Base-by-base conservation (phyloP, 2,329 filamentous ascomycete genomes). In the Tolypocladium sp. region DNA sequence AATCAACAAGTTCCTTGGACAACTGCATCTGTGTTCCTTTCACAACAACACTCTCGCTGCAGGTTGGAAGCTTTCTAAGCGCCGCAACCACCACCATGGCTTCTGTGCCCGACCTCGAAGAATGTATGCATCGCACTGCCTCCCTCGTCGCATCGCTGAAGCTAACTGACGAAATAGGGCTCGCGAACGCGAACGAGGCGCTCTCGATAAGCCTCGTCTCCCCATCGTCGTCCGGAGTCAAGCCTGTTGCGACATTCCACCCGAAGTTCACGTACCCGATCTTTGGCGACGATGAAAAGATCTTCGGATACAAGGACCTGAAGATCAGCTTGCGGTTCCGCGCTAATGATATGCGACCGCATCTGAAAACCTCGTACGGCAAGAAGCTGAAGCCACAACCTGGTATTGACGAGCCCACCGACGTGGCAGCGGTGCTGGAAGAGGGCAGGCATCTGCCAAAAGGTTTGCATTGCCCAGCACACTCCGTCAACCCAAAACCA, bases 211-310 rank as follows among this genome's bases (percentile, higher is more conserved):
- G 82, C 57, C 78, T 90, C 41, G 75, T 84, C 22, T 76, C 77
- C 46, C 78, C 82, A 13, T 73, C 77, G 7, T 72, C 77, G 22
- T 73, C 74, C 9, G 77, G 78, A 63, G 69, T 82, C 56, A 84
- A 82, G 66, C 82, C 81, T 38, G 76, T 88, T 65, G 81, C 83
- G 33, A 82, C 83, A 35, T 97, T 99, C 73, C 82, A 90, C 61
- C 95, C 94, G 0, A 83, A 84, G 69, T 95, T 92, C 72, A 97
- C 93, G 22, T 96, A 97, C 73, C 79, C 91, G 1, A 89, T 99
- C 63, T 97, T 97, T 66, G 91, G 91, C 68, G 89, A 97, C n/a
- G 88, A 94, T 10, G 92, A 99, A 73, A 83, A 82, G 37, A 93
- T 97, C 63, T 92, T 96, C 67, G 93, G 93, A 42, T 96, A 97